Base-by-base conservation (phyloP, 306 rosid genomes). In the Vigna mungo region DNA sequence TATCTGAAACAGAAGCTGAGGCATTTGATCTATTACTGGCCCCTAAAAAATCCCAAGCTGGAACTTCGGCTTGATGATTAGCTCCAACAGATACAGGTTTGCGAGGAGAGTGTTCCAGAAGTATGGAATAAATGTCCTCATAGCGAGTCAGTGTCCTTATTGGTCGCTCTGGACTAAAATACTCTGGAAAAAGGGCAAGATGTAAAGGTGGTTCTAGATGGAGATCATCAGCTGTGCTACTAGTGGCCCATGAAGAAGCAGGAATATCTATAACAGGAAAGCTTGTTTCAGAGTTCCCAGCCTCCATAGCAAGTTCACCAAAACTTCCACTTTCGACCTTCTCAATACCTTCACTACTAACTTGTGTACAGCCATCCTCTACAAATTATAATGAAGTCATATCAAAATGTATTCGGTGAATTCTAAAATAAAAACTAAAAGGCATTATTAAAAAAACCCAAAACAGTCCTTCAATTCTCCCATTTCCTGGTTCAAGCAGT, bases 21-120 rank as follows among this genome's bases (percentile, higher is more conserved):
- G 68, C 23, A 65, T 66, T 75, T 7, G 64, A 44, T 56, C 54
- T 32, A 60, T 32, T 58, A 30, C 80, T 21, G 15, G n/a, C 23
- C 14, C 68, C 69, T 11, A 43, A 78, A 55, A 74, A 37, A 69
- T 77, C 82, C 92, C 88, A 94, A 13, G 74, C 74, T 72, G 93
- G 97, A 81, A 92, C 65, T 63, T 79, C 81, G 48, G 93, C 97
- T 86, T 92, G 98, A 89, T 94, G 86, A 51, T 86, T 32, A 43
- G 87, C 85, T 77, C 98, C 97, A 41, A 90, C 44, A 41, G 90
- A 72, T 7, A 87, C 89, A 47, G 74, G 78, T 81, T 89, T 94
- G 70, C 90, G 94, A 65, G 97, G 96, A 77, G 91, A 81, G 43
- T 85, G 77, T 74, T 87, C 88, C 67, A 92, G 83, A 37, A 92